Evolutionary conservation across 352 stramenopile genomes (phyloP), one percentile per base, ranked within the genome.

Genomic region (Hyaloperonospora arabidopsidis): DNA sequence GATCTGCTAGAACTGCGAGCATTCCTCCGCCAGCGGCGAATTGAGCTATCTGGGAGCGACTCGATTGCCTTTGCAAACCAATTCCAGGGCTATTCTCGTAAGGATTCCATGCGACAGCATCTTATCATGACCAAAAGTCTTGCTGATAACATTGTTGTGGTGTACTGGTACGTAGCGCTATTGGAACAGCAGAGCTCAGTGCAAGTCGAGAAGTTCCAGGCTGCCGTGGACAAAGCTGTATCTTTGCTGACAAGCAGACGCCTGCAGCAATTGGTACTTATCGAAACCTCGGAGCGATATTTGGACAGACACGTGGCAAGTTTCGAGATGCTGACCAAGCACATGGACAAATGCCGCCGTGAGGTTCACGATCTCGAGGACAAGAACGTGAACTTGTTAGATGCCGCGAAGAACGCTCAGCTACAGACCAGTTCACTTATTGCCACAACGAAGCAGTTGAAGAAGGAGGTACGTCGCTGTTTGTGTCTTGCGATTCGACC

Each of bases 21-120:
- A 11, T 92, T 92, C 59, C 49, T 92, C 18, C 55, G 50, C 15
- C 79, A 89, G 59, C 72, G 78, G 0, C 52, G 70, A 21, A 49
- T 68, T 2, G 78, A 90, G 47, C 52, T 88, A 14, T 61, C 64
- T 19, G 67, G 49, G 29, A 63, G 54, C 44, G 47, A 75, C 49
- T 78, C 76, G 21, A 66, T 90, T 39, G 74, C 74, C 14, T 87
- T 88, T 40, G 80, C 76, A 5, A 86, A 80, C 58, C 79, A 90
- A 50, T 86, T 89, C 47, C 78, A 91, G 19, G 76, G 75, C 15
- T 72, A 70, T 12, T 82, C 68, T 22, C 18, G 80, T 87, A 68
- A 49, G 70, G 53, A 48, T n/a, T 36, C 22, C 14, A 21, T 18
- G 15, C 32, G 32, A 25, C 29, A 38, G n/a, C 5, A 47, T 53